phyloP scores from a whole-genome alignment of 2,329 filamentous ascomycete genomes.

The Aspergillus viridinutans region DNA sequence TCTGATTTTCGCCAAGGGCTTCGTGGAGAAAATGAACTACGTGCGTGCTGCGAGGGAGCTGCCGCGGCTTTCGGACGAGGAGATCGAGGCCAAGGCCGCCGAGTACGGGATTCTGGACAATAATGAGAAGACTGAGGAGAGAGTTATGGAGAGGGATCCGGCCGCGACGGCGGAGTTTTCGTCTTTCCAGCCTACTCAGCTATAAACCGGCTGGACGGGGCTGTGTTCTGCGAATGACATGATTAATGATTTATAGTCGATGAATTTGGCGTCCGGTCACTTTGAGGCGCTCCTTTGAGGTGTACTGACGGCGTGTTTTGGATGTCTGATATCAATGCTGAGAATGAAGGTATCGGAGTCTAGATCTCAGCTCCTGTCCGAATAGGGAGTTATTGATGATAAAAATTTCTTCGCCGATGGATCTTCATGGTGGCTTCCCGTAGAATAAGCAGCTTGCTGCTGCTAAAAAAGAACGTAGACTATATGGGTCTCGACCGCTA shows the following conservation, averaged over 20 bases:
- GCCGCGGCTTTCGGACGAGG: conserved; percentile 31
- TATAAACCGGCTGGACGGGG: not conserved
- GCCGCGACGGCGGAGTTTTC: conserved; percentile 3
- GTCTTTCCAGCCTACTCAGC: conserved; percentile 5
- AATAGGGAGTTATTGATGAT: not conserved
- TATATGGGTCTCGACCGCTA: not conserved
- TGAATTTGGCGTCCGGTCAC: no score
- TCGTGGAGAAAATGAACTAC: conserved; percentile 39
- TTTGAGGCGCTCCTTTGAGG: no score
- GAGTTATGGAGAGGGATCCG: conserved; percentile 3
- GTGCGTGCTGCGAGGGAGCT: conserved; percentile 30
- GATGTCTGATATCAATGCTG: no score
- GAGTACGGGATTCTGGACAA: conserved; percentile 5
- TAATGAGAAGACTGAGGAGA: conserved; percentile 7
- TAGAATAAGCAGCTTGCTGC: not conserved
- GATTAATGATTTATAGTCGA: no score
- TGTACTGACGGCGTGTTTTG: no score
- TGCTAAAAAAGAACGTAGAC: not conserved
- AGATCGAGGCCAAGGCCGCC: conserved; percentile 31
- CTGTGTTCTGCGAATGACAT: not conserved
- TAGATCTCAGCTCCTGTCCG: no score
- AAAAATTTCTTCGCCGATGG: not conserved
- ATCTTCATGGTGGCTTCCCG: not conserved
- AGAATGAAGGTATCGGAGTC: not conserved
- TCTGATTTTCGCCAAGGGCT: conserved; percentile 44